phyloP scores from a whole-genome alignment of 208 protist species.

The Naegleria gruberi region DNA sequence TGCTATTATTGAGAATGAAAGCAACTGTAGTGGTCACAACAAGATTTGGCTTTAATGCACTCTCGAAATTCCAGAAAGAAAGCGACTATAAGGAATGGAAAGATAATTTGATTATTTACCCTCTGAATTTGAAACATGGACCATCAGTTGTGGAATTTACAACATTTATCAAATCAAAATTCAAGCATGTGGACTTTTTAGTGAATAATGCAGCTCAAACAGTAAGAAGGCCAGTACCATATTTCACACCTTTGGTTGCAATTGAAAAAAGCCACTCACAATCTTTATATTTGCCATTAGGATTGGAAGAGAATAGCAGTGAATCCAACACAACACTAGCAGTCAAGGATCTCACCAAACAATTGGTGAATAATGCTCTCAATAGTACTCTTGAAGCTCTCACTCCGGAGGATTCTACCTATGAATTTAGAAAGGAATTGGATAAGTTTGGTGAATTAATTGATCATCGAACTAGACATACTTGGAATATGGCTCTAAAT shows the following conservation, averaged over 20 bases:
- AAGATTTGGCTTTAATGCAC: conserved; percentile 46
- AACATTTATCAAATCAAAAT: not conserved
- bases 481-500: conserved; percentile 32
- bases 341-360: not conserved
- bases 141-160: not conserved
- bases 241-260: conserved; percentile 39
- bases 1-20: conserved; percentile 70
- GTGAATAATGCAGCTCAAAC: conserved; percentile 70
- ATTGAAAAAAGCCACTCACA: not conserved
- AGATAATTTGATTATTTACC: conserved; percentile 80
- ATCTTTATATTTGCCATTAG: not conserved
- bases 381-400: not conserved
- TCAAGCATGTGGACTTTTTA: conserved; percentile 36
- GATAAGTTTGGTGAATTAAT: conserved; percentile 46
- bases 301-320: not conserved
- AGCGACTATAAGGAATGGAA: conserved; percentile 74
- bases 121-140: conserved; percentile 70
- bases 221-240: conserved; percentile 44
- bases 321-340: not conserved
- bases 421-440: too few species aligned
- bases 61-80: conserved; percentile 65
- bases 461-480: conserved; percentile 22
- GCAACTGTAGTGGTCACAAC: conserved; percentile 71
- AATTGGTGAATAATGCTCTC: not conserved
- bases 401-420: not conserved